Base-by-base conservation (phyloP, 169 alveolate genomes). In the Cryptosporidium ubiquitum region DNA sequence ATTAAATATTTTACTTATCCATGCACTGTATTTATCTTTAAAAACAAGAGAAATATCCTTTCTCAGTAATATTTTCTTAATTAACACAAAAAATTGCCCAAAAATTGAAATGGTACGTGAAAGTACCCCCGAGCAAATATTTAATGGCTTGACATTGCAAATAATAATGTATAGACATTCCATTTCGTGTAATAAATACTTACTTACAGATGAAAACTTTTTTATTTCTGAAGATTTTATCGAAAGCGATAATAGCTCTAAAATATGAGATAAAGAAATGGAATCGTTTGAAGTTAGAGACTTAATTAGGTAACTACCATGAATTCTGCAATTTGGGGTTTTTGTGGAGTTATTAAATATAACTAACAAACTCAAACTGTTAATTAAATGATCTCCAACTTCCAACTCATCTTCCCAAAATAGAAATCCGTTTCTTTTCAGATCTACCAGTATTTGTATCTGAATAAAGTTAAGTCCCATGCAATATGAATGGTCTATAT, bases 331-430 rank as follows among this genome's bases (percentile, higher is more conserved):
- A 69, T 23, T 12, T 42, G 39, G 14, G 7, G 12, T 69, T 39
- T 69, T 31, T 18, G 12, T 47, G 3, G 84, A 23, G 18, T n/a
- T 5, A 14, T 79, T 47, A 61, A 79, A 40, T 9, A 79, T 44
- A 47, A 57, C 16, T 9, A 23, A 7, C 20, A 61, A 20, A 12
- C 49, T 23, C 49, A 79, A 44, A 23, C 61, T 58, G 23, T 31
- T 31, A 14, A 2, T 47, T 37, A 66, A 40, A 26, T 39, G n/a
- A 61, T 12, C 20, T 12, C 42, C 39, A 10, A 2, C 61, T 37
- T 64, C 64, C 7, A 60, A 4, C 18, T 66, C 71, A 61, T 79
- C 12, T 0, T 64, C 29, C 89, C 89, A 79, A 23, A 42, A 26
- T 16, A 79, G n/a, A 14, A 3, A 18, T n/a, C 20, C 64, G 35